Evolutionary conservation across 331 rosid genomes (phyloP).

Genomic region (Acacia concinna): DNA sequence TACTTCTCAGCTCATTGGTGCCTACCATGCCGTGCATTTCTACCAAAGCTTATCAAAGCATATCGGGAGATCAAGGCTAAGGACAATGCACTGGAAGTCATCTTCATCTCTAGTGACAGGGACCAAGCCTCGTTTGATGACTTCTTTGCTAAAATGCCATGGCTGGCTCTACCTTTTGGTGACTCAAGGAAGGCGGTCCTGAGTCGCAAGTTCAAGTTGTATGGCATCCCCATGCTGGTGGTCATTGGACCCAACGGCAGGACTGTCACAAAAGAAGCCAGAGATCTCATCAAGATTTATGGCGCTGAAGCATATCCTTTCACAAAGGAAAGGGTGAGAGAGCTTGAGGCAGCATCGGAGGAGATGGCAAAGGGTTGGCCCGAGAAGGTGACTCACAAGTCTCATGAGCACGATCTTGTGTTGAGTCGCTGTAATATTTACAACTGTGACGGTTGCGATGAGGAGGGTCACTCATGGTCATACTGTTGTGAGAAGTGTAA

Average conservation of each 20-base stretch:
- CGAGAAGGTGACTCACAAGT: background rate
- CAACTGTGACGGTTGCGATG: slow-evolving; percentile 8
- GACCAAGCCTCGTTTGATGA: slow-evolving; percentile 61
- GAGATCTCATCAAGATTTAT: background rate
- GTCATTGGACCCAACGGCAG: slow-evolving; percentile 62
- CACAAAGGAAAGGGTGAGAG: background rate
- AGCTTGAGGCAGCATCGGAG: background rate
- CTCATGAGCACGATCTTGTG: slow-evolving; percentile 4
- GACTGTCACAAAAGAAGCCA: slow-evolving; percentile 54
- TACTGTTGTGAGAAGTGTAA: slow-evolving; percentile 59
- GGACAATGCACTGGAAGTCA: slow-evolving; percentile 53
- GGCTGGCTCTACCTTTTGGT: slow-evolving; percentile 76
- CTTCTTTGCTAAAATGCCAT: slow-evolving; percentile 67
- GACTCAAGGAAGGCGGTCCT: slow-evolving; percentile 59
- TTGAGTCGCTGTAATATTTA: background rate
- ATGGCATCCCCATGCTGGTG: slow-evolving; percentile 60
- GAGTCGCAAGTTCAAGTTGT: slow-evolving; percentile 53
- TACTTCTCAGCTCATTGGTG: slow-evolving; percentile 84
- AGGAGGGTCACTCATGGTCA: slow-evolving; percentile 43
- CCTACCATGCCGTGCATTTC: slow-evolving; percentile 66
- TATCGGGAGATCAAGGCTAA: slow-evolving; percentile 59
- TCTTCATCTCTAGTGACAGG: slow-evolving; percentile 66
- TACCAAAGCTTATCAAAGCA: slow-evolving; percentile 61
- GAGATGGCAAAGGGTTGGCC: slow-evolving; percentile 17
- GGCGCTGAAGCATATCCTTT: slow-evolving; percentile 6